Evolutionary conservation across 345 rosid species (phyloP).

Genomic region (Clarkia xantiana): DNA sequence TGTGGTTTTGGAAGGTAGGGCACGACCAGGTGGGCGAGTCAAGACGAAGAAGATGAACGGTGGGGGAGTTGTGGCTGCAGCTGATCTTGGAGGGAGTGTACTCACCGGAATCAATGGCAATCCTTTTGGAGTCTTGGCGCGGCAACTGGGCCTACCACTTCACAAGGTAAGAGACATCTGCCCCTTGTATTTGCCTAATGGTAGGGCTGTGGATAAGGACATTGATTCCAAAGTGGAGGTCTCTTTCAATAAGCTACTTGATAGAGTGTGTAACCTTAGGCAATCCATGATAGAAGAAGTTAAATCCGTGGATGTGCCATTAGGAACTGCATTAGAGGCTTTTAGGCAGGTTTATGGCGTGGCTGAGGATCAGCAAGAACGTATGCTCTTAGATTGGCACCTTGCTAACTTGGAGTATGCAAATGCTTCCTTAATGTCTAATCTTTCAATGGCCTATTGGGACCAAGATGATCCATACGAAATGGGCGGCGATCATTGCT

Average conservation of each 20-base stretch:
- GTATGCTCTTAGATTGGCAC: constrained; percentile 91
- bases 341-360: constrained; percentile 66
- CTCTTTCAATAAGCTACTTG: constrained; percentile 71
- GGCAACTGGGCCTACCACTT: constrained; percentile 76
- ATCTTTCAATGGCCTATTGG: constrained; percentile 90
- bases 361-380: constrained; percentile 63
- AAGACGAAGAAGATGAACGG: constrained; percentile 72
- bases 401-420: constrained; percentile 89
- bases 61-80: constrained; percentile 64
- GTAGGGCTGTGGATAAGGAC: constrained; percentile 58
- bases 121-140: constrained; percentile 82
- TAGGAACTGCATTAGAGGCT: constrained; percentile 81
- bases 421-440: constrained; percentile 78
- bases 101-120: constrained; percentile 91
- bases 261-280: constrained; percentile 91
- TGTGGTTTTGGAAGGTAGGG: constrained; percentile 76
- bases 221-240: constrained; percentile 72
- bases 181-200: constrained; percentile 78
- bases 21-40: constrained; percentile 77
- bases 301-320: constrained; percentile 64
- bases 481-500: constrained; percentile 98
- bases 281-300: constrained; percentile 92
- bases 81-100: constrained; percentile 90
- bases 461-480: constrained; percentile 99
- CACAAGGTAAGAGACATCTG: constrained; percentile 95